Evolutionary conservation across 306 rosid genomes (phyloP).

Genomic region (Citrullus colocynthis): DNA sequence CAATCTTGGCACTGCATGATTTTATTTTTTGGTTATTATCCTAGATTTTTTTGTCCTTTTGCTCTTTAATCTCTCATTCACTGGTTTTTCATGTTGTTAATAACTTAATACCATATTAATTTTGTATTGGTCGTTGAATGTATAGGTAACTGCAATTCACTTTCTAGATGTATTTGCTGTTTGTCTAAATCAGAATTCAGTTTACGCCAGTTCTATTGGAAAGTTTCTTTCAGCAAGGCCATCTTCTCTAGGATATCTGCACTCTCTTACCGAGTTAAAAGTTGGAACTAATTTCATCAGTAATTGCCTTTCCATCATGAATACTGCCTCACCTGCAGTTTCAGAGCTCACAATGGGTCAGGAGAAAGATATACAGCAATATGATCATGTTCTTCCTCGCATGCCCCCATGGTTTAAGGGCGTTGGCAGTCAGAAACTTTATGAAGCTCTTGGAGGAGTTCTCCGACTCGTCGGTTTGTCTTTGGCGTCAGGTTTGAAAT

Average conservation of each 20-base stretch:
- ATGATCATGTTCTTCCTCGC: slow-evolving; percentile 51
- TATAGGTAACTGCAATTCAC: slow-evolving; percentile 60
- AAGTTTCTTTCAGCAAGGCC: slow-evolving; percentile 37
- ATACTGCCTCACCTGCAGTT: slow-evolving; percentile 26
- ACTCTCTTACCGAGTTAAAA: slow-evolving; percentile 69
- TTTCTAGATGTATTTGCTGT: slow-evolving; percentile 66
- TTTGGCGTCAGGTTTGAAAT: slow-evolving; percentile 53
- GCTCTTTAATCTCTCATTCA: not conserved
- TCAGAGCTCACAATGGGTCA: slow-evolving; percentile 24
- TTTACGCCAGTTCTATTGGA: slow-evolving; percentile 65
- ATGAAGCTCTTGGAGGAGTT: slow-evolving; percentile 72
- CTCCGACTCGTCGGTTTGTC: slow-evolving; percentile 80
- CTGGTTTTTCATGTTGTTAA: not conserved
- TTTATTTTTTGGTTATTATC: not conserved
- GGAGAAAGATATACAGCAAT: slow-evolving; percentile 25
- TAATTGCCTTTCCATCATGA: slow-evolving; percentile 24
- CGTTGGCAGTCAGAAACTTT: slow-evolving; percentile 52
- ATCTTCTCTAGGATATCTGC: slow-evolving; percentile 64
- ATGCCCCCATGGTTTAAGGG: slow-evolving; percentile 92
- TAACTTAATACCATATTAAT: slow-evolving; percentile 1
- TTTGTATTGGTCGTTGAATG: slow-evolving; percentile 15
- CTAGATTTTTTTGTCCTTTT: not conserved
- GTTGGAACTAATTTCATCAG: slow-evolving; percentile 39
- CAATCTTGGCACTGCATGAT: not conserved
- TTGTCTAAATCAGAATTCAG: slow-evolving; percentile 70